Evolutionary conservation across 129 eudicot species (phyloP), one percentile per base, ranked within the genome.

Genomic region (Deinandra increscens): DNA sequence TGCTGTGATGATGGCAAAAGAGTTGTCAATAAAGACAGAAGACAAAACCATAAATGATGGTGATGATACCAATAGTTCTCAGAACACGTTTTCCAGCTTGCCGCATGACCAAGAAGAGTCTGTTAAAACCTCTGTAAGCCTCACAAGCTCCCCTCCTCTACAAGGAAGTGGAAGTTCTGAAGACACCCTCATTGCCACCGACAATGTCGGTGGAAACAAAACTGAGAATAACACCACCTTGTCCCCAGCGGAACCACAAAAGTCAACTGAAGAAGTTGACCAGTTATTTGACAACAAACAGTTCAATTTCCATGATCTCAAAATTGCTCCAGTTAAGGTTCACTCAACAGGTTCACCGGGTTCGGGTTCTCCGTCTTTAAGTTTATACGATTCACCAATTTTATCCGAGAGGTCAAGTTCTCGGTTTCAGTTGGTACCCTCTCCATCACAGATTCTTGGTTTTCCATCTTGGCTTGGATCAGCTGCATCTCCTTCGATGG

Each of bases 91-190:
- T 38, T 51, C 64, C 18, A 87, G 95, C 77, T 75, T 87, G 78
- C 91, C 97, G 54, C 86, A 79, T 73, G 97, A 91, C 38, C 95
- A 80, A 33, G 99, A 94, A 18, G 89, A 82, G 62, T 90, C 96
- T 19, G 76, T 68, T 17, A 90, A 87, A 68, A 89, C 93, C 67
- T 87, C 99, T 48, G 77, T 85, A 73, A 90, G 96, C 66, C 59
- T 82, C 20, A 82, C 78, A 56, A 90, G 94, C 89, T 90, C 83
- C 76, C 85, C 96, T 14, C 90, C 84, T 66, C 96, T 75, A 44
- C 86, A 92, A 65, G 85, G 74, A 42, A 89, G 99, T 88, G 73
- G 91, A 43, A 87, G 93, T 79, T 94, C 99, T 39, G 99, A 93
- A 71, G 97, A 94, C 64, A 55, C 55, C 17, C 81, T 80, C 14